Percentiles rank a stretch among this genome's conserved stretches.
phyloP scores from a whole-genome alignment of 2,329 filamentous ascomycete species.

The Claviceps arundinis region DNA sequence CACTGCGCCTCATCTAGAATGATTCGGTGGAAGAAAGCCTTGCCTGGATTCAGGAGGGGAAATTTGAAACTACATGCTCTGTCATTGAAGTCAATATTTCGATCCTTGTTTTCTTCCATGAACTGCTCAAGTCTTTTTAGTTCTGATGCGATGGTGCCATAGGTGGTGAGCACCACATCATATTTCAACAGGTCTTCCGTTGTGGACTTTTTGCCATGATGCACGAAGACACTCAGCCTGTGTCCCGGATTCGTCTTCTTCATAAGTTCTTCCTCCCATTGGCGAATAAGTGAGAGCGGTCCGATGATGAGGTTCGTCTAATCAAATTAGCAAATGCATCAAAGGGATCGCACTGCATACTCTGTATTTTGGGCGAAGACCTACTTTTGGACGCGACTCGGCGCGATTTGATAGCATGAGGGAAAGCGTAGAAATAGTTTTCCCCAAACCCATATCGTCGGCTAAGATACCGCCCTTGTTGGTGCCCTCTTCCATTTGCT shows the following conservation, averaged over 20 bases:
- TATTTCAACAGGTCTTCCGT: constrained; percentile 49
- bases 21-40: constrained; percentile 60
- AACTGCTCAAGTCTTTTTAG: constrained; percentile 50
- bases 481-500: constrained; percentile 60
- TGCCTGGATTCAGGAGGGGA: constrained; percentile 45
- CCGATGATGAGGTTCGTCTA: constrained; percentile 76
- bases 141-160: constrained; percentile 54
- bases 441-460: constrained; percentile 88
- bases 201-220: constrained; percentile 56
- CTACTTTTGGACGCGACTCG: constrained; percentile 23
- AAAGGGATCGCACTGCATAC: constrained; percentile 27
- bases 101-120: constrained; percentile 32
- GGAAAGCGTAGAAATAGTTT: constrained; percentile 74
- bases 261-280: constrained; percentile 73
- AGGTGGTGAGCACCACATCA: constrained; percentile 75
- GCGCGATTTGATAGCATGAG: constrained; percentile 60
- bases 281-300: constrained; percentile 65
- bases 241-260: constrained; percentile 50
- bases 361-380: constrained; percentile 6
- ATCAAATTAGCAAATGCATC: constrained; percentile 16
- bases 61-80: constrained; percentile 26
- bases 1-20: constrained; percentile 77
- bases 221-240: constrained; percentile 50
- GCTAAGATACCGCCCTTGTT: constrained; percentile 83
- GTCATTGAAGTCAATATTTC: constrained; percentile 22